Conservation (phyloP, 2,329 filamentous ascomycete genomes). For the Zasmidium angulare region DNA sequence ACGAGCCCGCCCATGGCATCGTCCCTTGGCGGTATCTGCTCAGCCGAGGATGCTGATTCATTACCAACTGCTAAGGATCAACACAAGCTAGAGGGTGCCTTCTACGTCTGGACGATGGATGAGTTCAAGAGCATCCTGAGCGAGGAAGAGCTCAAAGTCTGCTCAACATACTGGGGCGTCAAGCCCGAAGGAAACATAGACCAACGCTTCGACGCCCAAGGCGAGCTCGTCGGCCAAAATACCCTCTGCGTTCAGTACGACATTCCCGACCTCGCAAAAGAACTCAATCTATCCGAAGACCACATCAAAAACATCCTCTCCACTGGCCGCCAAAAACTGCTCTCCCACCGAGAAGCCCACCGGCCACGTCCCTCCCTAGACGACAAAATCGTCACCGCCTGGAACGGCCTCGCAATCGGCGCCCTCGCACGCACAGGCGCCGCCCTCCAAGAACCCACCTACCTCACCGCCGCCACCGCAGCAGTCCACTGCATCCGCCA, state of each 20-base stretch:
- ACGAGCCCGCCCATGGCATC: conserved; percentile 68
- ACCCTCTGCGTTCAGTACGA: conserved; percentile 73
- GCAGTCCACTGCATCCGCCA: conserved; percentile 71
- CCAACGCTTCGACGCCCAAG: conserved; percentile 78
- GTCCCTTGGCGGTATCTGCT: conserved; percentile 72
- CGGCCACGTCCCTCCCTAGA: conserved; percentile 77
- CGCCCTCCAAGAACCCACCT: conserved; percentile 66
- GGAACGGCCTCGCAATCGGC: conserved; percentile 86
- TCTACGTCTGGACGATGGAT: conserved; percentile 88
- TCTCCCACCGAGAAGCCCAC: conserved; percentile 69
- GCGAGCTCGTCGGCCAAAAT: conserved; percentile 94
- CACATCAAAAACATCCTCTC: conserved; percentile 69
- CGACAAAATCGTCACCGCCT: conserved; percentile 81
- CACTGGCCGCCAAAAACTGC: conserved; percentile 66
- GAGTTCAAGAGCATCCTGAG: conserved; percentile 79
- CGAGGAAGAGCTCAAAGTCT: conserved; percentile 67
- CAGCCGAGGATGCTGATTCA: conserved; percentile 89
- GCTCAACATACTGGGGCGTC: conserved; percentile 82
- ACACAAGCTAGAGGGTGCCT: conserved; percentile 87
- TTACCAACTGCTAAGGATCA: conserved; percentile 69
- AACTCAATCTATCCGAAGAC: conserved; percentile 70
- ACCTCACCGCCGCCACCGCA: conserved; percentile 64
- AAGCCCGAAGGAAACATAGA: conserved; percentile 82
- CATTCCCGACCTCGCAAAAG: conserved; percentile 66
- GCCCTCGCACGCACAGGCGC: conserved; percentile 75